Conservation (phyloP, 768 basidiomycete genomes). For the button mushroom (Agaricus bisporus) region DNA sequence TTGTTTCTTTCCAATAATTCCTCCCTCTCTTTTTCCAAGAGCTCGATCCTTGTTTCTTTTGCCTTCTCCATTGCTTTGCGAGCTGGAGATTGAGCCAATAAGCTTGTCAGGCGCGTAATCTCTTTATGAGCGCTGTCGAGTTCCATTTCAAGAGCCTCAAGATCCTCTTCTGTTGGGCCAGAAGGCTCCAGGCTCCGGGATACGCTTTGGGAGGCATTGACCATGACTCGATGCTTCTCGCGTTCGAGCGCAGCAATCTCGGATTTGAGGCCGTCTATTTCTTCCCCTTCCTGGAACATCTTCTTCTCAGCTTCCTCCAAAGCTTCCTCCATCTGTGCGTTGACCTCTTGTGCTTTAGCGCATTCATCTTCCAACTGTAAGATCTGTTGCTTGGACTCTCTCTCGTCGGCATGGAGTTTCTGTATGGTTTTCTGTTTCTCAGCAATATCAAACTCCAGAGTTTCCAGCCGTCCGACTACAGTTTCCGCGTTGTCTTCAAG, state of each 20-base stretch:
- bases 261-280: constrained; percentile 41
- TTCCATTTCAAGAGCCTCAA: constrained; percentile 66
- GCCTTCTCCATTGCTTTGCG: constrained; percentile 74
- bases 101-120: constrained; percentile 60
- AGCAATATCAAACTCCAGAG: constrained; percentile 50
- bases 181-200: constrained; percentile 7
- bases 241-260: constrained; percentile 53
- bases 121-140: constrained; percentile 74
- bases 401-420: constrained; percentile 30
- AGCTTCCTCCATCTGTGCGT: constrained; percentile 68
- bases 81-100: constrained; percentile 68
- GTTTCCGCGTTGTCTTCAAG: constrained; percentile 54
- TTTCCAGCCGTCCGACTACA: constrained; percentile 46
- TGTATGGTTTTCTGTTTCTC: constrained; percentile 29
- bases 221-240: constrained; percentile 33
- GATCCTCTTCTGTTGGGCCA: constrained; percentile 45
- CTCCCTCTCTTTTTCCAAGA: constrained; percentile 71
- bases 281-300: constrained; percentile 57
- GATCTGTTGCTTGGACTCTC: constrained; percentile 37
- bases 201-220: constrained; percentile 12
- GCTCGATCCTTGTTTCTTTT: constrained; percentile 69
- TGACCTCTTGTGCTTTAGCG: constrained; percentile 48
- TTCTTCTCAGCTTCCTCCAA: constrained; percentile 69
- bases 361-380: constrained; percentile 48
- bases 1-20: constrained; percentile 69